Conservation (phyloP, 371 early-diverging fungal genomes). For the Mucor ambiguus region DNA sequence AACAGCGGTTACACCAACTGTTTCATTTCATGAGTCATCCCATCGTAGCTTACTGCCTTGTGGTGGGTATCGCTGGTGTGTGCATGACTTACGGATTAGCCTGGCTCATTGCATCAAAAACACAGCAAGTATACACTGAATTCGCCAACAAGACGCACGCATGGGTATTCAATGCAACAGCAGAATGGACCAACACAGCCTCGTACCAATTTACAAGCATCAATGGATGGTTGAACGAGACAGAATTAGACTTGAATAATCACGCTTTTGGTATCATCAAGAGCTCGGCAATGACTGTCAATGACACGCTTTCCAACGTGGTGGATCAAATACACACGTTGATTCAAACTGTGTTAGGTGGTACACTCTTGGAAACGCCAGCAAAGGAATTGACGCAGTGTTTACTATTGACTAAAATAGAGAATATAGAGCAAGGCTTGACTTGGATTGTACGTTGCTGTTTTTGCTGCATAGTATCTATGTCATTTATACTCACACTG, state of each 20-base stretch:
- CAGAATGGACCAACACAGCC: constrained; percentile 7
- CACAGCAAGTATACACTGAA: background rate
- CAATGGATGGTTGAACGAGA: constrained; percentile 33
- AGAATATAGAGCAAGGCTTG: constrained; percentile 40
- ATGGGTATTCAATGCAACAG: constrained; percentile 9
- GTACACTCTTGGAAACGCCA: constrained; percentile 37
- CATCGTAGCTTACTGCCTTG: constrained; percentile 30
- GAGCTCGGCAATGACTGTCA: constrained; percentile 26
- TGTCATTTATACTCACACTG: background rate
- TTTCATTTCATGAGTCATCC: constrained; percentile 34
- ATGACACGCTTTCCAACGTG: constrained; percentile 30
- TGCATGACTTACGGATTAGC: background rate
- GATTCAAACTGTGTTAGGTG: constrained; percentile 28
- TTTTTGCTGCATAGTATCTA: background rate
- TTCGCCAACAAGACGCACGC: background rate
- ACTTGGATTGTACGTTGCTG: constrained; percentile 42
- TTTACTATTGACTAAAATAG: constrained; percentile 35
- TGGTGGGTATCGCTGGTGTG: constrained; percentile 30
- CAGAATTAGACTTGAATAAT: constrained; percentile 31
- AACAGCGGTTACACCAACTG: constrained; percentile 3
- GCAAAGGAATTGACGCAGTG: constrained; percentile 37
- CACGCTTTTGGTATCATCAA: constrained; percentile 30
- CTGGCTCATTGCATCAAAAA: background rate
- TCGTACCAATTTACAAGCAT: constrained; percentile 10
- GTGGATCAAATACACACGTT: constrained; percentile 24